Evolutionary conservation across 2,329 filamentous ascomycete genomes (phyloP), one percentile per base, ranked within the genome.

Genomic region (Alternaria novae-zelandiae): DNA sequence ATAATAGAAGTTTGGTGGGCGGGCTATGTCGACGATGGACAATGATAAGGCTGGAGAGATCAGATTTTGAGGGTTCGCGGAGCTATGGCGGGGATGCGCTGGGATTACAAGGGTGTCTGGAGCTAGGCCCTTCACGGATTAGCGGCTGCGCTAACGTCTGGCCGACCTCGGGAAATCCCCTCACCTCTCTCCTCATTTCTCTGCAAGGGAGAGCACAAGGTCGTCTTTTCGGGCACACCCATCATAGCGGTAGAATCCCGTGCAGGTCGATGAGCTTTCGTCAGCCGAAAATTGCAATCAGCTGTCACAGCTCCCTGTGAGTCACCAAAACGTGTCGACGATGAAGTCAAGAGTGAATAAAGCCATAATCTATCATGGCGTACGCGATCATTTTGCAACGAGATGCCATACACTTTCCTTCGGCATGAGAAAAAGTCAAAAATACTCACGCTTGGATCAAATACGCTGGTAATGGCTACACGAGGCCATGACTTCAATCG

Each of bases 1-100:
- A 41, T 41, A 41, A 10, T 41, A 1, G 0, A 10, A 17, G 0
- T 41, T 11, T 0, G 0, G n/a, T 41, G 36, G n/a, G 15, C 36
- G n/a, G n/a, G 0, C 36, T 17, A 41, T 41, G 0, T 41, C n/a
- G 36, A 41, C 36, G 2, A 17, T 17, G 36, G 4, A 41, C 36
- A 17, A 41, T 41, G 0, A 41, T 41, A n/a, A 41, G 36, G 36
- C 36, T 41, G 36, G 1, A 41, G 36, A 6, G n/a, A 41, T 41
- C 36, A 41, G 36, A 41, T 17, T 41, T 3, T 41, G 36, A 41
- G 36, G 36, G 36, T 41, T 17, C 15, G 15, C 15, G 36, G 36
- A 41, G 36, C 36, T 41, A 41, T 41, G 36, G n/a, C 36, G 36
- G 36, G 36, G 36, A 41, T 17, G 36, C 36, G 36, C 8, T 41